A percentile compares a stretch with the other conserved stretches of the same genome.
Conservation (phyloP, 768 basidiomycete genomes). For the Tricholoma sp. region DNA sequence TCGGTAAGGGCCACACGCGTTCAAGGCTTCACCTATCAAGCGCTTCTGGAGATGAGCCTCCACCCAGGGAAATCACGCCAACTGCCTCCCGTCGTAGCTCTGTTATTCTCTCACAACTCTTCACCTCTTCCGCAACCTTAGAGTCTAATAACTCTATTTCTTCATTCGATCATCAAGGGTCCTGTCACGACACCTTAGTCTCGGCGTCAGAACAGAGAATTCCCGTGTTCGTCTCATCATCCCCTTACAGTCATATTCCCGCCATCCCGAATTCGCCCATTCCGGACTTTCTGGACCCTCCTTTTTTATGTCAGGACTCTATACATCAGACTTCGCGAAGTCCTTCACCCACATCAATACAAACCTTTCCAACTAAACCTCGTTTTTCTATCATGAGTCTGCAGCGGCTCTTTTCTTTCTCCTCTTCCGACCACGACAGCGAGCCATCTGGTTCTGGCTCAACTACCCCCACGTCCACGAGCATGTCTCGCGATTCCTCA, state of each 20-base stretch:
- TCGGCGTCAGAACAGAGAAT: neutral
- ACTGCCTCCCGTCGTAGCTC: conserved; percentile 35
- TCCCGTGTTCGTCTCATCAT: neutral
- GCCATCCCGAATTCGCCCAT: neutral
- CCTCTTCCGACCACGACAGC: conserved; percentile 12
- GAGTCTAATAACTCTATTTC: conserved; percentile 22
- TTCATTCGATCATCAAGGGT: conserved; percentile 21
- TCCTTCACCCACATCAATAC: conserved; percentile 29
- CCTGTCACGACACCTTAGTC: neutral
- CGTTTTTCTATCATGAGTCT: conserved; percentile 35
- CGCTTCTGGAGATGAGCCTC: conserved; percentile 15
- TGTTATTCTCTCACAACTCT: conserved; percentile 33
- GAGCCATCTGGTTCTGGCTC: conserved; percentile 3
- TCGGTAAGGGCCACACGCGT: conserved; percentile 29
- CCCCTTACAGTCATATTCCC: neutral
- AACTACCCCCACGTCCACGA: conserved; percentile 15
- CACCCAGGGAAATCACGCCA: conserved; percentile 26
- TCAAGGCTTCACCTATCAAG: conserved; percentile 36
- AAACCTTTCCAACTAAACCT: conserved; percentile 23
- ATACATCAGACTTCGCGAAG: conserved; percentile 18
- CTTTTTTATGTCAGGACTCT: conserved; percentile 14
- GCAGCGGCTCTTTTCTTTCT: conserved; percentile 35
- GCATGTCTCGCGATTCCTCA: conserved; percentile 19
- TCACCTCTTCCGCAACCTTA: conserved; percentile 23
- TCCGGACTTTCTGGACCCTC: conserved; percentile 1